Percentiles rank a stretch among this genome's conserved stretches.
phyloP scores from a whole-genome alignment of 345 rosid species.

The Eucalyptus fibrosa region DNA sequence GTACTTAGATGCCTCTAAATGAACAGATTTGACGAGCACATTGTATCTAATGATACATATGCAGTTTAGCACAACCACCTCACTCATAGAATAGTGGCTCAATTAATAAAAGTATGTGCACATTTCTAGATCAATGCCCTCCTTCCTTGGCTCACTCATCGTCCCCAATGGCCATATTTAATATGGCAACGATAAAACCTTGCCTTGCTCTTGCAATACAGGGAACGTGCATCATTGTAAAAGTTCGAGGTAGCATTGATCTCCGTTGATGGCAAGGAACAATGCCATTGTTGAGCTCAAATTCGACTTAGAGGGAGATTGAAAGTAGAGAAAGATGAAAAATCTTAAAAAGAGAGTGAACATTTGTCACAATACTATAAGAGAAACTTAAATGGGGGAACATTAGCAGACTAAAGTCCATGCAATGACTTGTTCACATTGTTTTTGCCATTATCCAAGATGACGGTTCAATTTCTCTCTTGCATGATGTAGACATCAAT shows the following conservation, averaged over 20 bases:
- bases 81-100: not conserved
- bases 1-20: rapidly evolving
- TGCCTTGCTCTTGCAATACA: not conserved
- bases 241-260: not conserved
- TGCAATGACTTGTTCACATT: not conserved
- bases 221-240: rapidly evolving
- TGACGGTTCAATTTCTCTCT: not conserved
- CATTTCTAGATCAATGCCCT: rapidly evolving
- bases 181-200: rapidly evolving
- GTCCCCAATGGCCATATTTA: not conserved
- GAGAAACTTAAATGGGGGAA: rapidly evolving
- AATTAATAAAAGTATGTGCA: rapidly evolving
- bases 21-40: not conserved
- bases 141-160: not conserved
- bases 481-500: not conserved
- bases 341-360: not conserved
- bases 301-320: rapidly evolving
- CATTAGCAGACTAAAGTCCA: rapidly evolving
- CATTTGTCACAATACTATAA: not conserved
- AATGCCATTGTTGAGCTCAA: not conserved
- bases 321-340: rapidly evolving
- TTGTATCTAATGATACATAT: rapidly evolving
- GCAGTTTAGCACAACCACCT: not conserved
- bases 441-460: rapidly evolving
- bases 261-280: not conserved